These are phyloP conservation scores for Pilaira anomala DNA, from an alignment of 192 early-diverging fungal species.

Conservation along the genomic window DNA sequence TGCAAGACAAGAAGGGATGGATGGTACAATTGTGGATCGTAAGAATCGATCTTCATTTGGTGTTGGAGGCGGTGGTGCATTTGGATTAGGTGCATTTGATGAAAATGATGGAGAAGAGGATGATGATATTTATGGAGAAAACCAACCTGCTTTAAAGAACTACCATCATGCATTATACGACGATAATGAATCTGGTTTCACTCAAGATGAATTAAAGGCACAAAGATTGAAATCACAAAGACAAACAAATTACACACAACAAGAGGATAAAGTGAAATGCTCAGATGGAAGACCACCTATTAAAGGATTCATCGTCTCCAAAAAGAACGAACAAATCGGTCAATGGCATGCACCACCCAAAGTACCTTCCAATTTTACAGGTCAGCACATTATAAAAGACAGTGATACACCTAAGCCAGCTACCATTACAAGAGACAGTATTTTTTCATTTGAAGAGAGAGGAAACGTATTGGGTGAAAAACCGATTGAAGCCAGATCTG, in stretches of 20 bases:
- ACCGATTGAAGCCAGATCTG: slow-evolving; percentile 60
- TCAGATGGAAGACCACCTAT: slow-evolving; percentile 26
- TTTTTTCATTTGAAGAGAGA: slow-evolving; percentile 46
- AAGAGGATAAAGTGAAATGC: slow-evolving; percentile 10
- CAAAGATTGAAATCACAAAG: slow-evolving; percentile 33
- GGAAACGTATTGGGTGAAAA: slow-evolving; percentile 70
- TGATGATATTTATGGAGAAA: slow-evolving; percentile 35
- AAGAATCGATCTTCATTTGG: slow-evolving; percentile 58
- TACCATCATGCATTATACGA: slow-evolving; percentile 30
- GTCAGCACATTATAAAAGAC: background rate
- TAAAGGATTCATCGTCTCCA: slow-evolving; percentile 20
- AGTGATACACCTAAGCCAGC: background rate
- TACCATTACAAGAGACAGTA: slow-evolving; percentile 6
- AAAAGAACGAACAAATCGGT: slow-evolving; percentile 14
- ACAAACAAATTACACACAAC: slow-evolving; percentile 20
- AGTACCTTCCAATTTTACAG: slow-evolving; percentile 27
- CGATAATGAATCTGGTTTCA: slow-evolving; percentile 19
- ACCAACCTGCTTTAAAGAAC: background rate
- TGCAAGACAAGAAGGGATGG: background rate
- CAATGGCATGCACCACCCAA: slow-evolving; percentile 34
- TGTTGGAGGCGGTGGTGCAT: slow-evolving; percentile 42
- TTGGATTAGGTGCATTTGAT: slow-evolving; percentile 70
- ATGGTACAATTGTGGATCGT: background rate
- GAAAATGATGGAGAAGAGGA: slow-evolving; percentile 64
- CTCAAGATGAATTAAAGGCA: background rate